Percentiles rank a stretch among this genome's conserved stretches.
These are phyloP conservation scores for Suillus bovinus DNA, from an alignment of 768 basidiomycete genomes.

Conservation along the genomic window DNA sequence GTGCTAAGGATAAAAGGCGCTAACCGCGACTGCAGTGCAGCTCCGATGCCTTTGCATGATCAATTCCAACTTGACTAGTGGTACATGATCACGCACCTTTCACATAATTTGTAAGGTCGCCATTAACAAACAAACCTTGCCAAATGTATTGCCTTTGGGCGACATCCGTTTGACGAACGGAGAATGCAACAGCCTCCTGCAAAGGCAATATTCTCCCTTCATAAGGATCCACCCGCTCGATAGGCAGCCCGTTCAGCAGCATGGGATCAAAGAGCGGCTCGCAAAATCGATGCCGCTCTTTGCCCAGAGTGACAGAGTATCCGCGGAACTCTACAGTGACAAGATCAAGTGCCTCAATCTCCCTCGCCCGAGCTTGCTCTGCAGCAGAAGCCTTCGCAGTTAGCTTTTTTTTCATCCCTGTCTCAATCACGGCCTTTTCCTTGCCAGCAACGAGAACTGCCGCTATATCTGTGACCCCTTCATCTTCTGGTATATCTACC, in stretches of 20 bases:
- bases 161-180: slow-evolving; percentile 60
- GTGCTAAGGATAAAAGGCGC: slow-evolving; percentile 59
- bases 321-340: slow-evolving; percentile 73
- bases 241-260: slow-evolving; percentile 44
- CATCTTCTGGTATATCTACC: slow-evolving; percentile 63
- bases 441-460: slow-evolving; percentile 90
- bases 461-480: slow-evolving; percentile 87
- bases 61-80: background rate
- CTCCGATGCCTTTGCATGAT: slow-evolving; percentile 50
- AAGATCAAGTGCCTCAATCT: slow-evolving; percentile 86
- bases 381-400: slow-evolving; percentile 73
- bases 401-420: slow-evolving; percentile 76
- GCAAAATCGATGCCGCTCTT: slow-evolving; percentile 87
- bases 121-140: slow-evolving; percentile 81
- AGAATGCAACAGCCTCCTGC: slow-evolving; percentile 66
- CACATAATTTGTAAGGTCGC: slow-evolving; percentile 68
- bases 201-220: slow-evolving; percentile 42
- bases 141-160: slow-evolving; percentile 72
- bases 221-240: slow-evolving; percentile 24
- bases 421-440: slow-evolving; percentile 86
- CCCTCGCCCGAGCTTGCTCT: slow-evolving; percentile 76
- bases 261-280: slow-evolving; percentile 84
- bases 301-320: slow-evolving; percentile 73
- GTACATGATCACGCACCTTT: slow-evolving; percentile 50
- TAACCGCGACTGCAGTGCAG: slow-evolving; percentile 72